Base-by-base conservation (phyloP, 1,139 yeast species). In the Lodderomyces pseudojiufengensis region DNA sequence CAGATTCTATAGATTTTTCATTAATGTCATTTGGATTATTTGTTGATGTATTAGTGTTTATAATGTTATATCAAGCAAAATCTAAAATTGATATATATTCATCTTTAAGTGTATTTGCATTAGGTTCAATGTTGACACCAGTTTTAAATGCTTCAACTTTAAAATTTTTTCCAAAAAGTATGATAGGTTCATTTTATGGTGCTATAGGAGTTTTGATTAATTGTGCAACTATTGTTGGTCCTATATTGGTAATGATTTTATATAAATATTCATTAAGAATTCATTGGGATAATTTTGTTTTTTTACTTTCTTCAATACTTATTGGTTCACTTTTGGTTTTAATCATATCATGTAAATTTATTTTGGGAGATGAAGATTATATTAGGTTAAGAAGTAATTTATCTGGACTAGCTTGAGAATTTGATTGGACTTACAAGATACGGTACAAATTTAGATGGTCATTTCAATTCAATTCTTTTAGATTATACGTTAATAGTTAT, bases 1-100 rank as follows among this genome's bases (percentile, higher is more conserved):
- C 83, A 10, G 95, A 84, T 55, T 52, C 59, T 44, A 59, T 78
- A 27, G 95, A 84, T 56, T 59, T 66, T 38, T 39, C 63, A 3
- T 60, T 73, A 37, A 31, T 38, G 24, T 23, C 36, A 9, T 25
- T 36, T 25, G 41, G 39, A 18, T 53, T 26, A 67, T 62, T 8
- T 40, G 53, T 64, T 32, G 80, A 77, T 33, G 37, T 63, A 1
- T 2, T 70, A 0, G 76, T 76, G 1, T 58, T 73, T 28, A 15
- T 63, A 0, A 33, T 65, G 3, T 39, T 47, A 26, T 55, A 51
- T 27, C 45, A 44, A 33, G 49, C 46, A 27, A 45, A 27, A 23
- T 43, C 48, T 14, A 47, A 50, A 23, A 29, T 33, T 3, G 42
- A 35, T 23, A 42, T 52, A 14, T 47, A 45, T 36, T 42, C 63